Percentiles rank a stretch among this genome's conserved stretches.
Evolutionary conservation across 352 stramenopile species (phyloP).

Genomic region (Thraustochytrium striatum): DNA sequence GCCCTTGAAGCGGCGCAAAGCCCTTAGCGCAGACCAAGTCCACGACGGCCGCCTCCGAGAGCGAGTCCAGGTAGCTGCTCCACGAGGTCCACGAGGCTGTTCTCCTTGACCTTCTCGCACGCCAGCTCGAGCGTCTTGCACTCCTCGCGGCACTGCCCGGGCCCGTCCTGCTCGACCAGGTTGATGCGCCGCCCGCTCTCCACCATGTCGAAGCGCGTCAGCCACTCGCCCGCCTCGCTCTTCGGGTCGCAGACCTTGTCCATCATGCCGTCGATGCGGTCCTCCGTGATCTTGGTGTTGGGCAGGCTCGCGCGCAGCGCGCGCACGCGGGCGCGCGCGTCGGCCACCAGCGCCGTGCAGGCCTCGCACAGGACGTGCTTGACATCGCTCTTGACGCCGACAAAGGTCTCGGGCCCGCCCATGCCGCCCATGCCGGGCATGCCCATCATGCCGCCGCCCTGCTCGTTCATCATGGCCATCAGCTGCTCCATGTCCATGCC

Average conservation of each 20-base stretch:
- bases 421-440: conserved; percentile 19
- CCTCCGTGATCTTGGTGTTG: conserved; percentile 45
- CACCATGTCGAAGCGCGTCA: conserved; percentile 17
- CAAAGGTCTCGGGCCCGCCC: neutral
- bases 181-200: neutral
- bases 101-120: conserved; percentile 1
- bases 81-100: conserved; percentile 25
- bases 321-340: neutral
- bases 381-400: neutral
- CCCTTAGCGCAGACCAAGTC: neutral
- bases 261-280: conserved; percentile 28
- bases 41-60: neutral
- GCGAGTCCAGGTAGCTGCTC: conserved; percentile 6
- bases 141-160: conserved; percentile 14
- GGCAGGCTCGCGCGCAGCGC: conserved; percentile 13
- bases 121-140: conserved; percentile 32
- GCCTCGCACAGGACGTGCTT: conserved; percentile 31
- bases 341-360: conserved; percentile 22
- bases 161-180: conserved; percentile 1
- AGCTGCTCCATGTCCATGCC: conserved; percentile 2
- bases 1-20: conserved; percentile 12
- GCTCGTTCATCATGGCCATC: neutral
- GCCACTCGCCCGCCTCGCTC: neutral
- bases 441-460: conserved; percentile 16
- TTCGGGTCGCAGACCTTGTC: conserved; percentile 33